These are phyloP conservation scores for Mariannaea sp. DNA, from an alignment of 2,329 filamentous ascomycete species.

Conservation along the genomic window DNA sequence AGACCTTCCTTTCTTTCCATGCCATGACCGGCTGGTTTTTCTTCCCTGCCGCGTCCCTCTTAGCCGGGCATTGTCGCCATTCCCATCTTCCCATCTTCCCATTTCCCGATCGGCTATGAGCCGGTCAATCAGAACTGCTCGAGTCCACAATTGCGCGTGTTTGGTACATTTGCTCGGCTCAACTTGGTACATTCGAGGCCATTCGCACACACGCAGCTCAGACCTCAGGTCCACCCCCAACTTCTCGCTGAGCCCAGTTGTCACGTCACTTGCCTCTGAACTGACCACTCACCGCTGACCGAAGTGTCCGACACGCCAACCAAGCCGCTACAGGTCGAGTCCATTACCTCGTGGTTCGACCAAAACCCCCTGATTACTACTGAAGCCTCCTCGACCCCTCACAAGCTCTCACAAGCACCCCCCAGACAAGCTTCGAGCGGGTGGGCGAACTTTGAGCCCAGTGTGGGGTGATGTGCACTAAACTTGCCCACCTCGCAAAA, in stretches of 20 bases:
- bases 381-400: neutral
- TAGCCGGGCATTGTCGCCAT: neutral
- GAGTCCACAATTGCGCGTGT: neutral
- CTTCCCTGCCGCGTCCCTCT: neutral
- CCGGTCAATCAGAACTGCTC: neutral
- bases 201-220: neutral
- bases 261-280: slow-evolving; percentile 12
- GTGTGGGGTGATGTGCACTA: slow-evolving; percentile 23
- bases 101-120: slow-evolving; percentile 13
- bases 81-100: no score
- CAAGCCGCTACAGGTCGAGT: neutral
- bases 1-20: slow-evolving; percentile 4
- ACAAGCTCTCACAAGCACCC: neutral
- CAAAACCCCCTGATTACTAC: neutral
- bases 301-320: neutral
- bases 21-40: neutral
- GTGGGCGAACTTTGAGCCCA: slow-evolving; percentile 11
- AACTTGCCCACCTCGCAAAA: slow-evolving; percentile 15
- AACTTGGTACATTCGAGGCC: neutral
- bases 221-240: neutral
- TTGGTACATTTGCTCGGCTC: neutral
- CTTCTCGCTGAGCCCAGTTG: neutral
- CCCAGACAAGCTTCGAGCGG: neutral
- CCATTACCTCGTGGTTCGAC: slow-evolving; percentile 13
- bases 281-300: slow-evolving; percentile 6